Percentiles rank a stretch among this genome's conserved stretches.
phyloP scores from a whole-genome alignment of 2,329 filamentous ascomycete species.

The Fusarium nelsonii region DNA sequence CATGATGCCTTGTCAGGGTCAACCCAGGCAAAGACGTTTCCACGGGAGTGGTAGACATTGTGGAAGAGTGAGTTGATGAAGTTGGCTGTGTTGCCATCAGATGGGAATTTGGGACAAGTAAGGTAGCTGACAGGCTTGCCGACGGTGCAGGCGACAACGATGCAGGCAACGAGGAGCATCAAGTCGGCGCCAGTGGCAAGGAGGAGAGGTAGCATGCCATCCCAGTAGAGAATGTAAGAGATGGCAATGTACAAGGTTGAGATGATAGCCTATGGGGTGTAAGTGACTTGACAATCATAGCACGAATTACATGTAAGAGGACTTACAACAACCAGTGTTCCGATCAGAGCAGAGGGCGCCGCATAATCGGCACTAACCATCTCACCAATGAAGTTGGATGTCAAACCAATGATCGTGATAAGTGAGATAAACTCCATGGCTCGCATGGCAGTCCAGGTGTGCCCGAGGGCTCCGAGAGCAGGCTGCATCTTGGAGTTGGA shows the following conservation, averaged over 20 bases:
- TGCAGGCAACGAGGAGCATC: constrained; percentile 79
- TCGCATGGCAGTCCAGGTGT: constrained; percentile 81
- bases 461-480: constrained; percentile 78
- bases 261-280: constrained; percentile 74
- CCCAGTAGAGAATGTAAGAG: constrained; percentile 84
- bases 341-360: constrained; percentile 79
- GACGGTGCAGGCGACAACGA: constrained; percentile 80
- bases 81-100: constrained; percentile 56
- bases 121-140: constrained; percentile 85
- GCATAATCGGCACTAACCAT: constrained; percentile 75
- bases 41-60: constrained; percentile 55
- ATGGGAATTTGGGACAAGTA: constrained; percentile 71
- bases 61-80: constrained; percentile 60
- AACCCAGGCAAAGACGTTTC: constrained; percentile 59
- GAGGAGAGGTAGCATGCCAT: constrained; percentile 80
- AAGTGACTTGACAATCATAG: neutral
- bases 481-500: constrained; percentile 59
- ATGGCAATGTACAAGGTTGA: constrained; percentile 83
- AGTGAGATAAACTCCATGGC: constrained; percentile 78
- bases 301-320: neutral
- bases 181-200: constrained; percentile 75
- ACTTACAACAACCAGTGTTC: constrained; percentile 83
- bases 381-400: constrained; percentile 83
- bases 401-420: constrained; percentile 82
- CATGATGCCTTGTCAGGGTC: constrained; percentile 73